Evolutionary conservation across 371 early-diverging fungal genomes (phyloP), one percentile per base, ranked within the genome.

Genomic region (Apophysomyces variabilis): DNA sequence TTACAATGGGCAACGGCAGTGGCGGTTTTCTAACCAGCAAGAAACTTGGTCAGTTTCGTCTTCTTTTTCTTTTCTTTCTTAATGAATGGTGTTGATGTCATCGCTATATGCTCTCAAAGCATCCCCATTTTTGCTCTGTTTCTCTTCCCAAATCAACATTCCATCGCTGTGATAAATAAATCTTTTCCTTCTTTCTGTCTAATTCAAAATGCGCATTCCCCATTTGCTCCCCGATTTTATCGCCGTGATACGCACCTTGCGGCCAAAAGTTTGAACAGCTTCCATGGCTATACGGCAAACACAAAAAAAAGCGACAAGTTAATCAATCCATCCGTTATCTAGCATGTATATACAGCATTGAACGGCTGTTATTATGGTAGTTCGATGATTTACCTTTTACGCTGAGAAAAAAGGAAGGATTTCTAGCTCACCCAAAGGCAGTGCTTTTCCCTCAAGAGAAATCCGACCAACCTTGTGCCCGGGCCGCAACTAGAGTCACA

Each of bases 1-100:
- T 96, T 97, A 93, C 97, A 98, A 89, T 94, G 92, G 75, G 99
- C 98, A 70, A 96, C 97, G 74, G 99, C 99, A 71, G 98, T 96
- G 81, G 99, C 99, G 87, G 96, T 99, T 92, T 99, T 99, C 96
- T 98, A 86, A 26, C 58, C 61, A 26, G 46, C 41, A 41, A 26
- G 56, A 21, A 41, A 43, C 16, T 26, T 21, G 32, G 21, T 50
- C 54, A 50, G 54, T 2, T 50, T 21, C 54, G 21, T 50, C 21
- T 21, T 50, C 54, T 50, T 21, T 47, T 26, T 26, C 11, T 50
- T 21, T 26, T 21, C 21, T 50, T 21, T 50, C 54, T 32, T 21
- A 14, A 18, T 9, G 21, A 21, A 50, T 50, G 21, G 54, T 21
- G 9, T 50, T 50, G 54, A 13, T 50, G 54, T 32, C 21, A 35